Base-by-base conservation (phyloP, 768 basidiomycete species). In the Xerocomellus amylosporus region DNA sequence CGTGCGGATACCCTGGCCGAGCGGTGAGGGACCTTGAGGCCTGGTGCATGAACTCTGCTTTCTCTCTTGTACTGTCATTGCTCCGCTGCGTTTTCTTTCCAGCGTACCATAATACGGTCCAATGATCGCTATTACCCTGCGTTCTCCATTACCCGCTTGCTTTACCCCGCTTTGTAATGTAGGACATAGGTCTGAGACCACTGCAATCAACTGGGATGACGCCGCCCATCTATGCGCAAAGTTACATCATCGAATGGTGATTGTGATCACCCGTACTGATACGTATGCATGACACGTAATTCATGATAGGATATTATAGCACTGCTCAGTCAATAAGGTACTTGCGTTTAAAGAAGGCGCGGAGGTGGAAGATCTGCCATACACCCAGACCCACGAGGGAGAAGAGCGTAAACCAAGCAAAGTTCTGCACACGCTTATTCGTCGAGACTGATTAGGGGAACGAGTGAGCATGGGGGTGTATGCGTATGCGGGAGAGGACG, bases 311-410 rank as follows among this genome's bases (percentile, higher is more conserved):
- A 48, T 39, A 58, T 57, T 31, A 55, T 41, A 55, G 36, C 55
- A 59, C 46, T 38, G 42, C 56, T 74, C 73, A 89, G 66, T 94
- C 92, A 65, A 94, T 94, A 66, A 94, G 85, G 73, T 94, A 93
- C 74, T 94, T 97, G 66, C 88, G 82, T 77, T 92, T 94, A 84
- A 98, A 98, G 84, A 90, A 98, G 7, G 93, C 82, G 43, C 94
- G 85, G 14, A 99, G 77, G 67, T 98, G 96, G 68, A 97, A 74
- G 42, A 99, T 90, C 75, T 98, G 94, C 97, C 96, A 99, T 41
- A 80, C 81, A 8, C 97, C 95, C 36, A 98, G 77, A 26, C 77
- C 83, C 31, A 93, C 69, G 42, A 98, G 81, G 8, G 89, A 84
- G 44, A 86, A 20, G 56, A 97, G 79, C 13, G 93, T 88, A 70